Evolutionary conservation across 1,284 basidiomycete species (phyloP).

Genomic region (Cutaneotrichosporon mucoides): DNA sequence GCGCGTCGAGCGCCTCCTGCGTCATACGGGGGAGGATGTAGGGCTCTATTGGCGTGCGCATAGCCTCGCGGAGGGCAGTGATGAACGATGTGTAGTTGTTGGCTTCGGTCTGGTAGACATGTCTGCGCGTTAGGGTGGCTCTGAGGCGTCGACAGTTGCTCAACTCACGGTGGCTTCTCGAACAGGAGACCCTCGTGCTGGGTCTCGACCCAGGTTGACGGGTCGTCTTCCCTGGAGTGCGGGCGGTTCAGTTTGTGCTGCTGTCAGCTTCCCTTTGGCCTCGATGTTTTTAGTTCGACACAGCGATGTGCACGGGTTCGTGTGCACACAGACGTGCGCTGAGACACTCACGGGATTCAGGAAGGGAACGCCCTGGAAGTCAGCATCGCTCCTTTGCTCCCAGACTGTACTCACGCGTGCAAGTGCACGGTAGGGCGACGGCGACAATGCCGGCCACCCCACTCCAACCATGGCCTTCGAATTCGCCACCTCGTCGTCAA

Average conservation of each 20-base stretch:
- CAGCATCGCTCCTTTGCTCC: background rate
- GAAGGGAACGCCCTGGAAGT: background rate
- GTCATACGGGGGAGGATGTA: constrained; percentile 4
- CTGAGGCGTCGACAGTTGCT: background rate
- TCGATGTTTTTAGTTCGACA: background rate
- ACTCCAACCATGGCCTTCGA: constrained; percentile 23
- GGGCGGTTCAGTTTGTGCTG: background rate
- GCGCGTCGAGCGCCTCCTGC: constrained; percentile 18
- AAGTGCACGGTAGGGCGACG: constrained; percentile 18
- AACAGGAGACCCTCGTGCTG: constrained; percentile 4
- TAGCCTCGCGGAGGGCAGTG: constrained; percentile 14
- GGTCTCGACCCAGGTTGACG: background rate
- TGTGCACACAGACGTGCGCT: background rate
- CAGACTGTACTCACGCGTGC: background rate
- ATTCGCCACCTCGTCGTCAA: constrained; percentile 10
- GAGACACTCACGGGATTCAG: background rate
- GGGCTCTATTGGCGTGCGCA: constrained; percentile 16
- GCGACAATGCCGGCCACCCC: constrained; percentile 19
- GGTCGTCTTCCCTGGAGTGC: background rate
- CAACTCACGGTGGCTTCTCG: constrained; percentile 5
- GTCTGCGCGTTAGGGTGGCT: background rate
- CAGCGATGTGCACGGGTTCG: background rate
- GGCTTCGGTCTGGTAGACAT: constrained; percentile 20
- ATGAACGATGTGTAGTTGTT: constrained; percentile 19
- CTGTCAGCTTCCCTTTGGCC: too few species aligned